Evolutionary conservation across 176 grass and related monocot species (phyloP), one percentile per base, ranked within the genome.

Genomic region (Raddia distichophylla): DNA sequence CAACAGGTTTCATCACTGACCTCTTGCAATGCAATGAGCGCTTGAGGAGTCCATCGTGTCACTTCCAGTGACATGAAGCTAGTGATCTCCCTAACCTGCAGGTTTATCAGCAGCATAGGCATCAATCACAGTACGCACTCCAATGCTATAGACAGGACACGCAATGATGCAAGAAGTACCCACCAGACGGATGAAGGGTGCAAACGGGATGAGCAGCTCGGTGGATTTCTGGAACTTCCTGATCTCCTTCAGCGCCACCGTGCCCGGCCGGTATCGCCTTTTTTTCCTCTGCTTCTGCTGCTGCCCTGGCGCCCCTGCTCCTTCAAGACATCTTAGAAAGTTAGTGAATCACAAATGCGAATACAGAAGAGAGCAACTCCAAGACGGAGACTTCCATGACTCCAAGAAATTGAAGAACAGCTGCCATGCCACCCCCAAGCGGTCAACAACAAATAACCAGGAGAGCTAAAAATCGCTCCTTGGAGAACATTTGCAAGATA

Each of bases 161-260:
- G 42, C 10, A 3, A 75, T 59, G 52, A 52, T 63, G 42, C 10
- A 3, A 75, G 65, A 59, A 52, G 60, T 56, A 75, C 88, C 42
- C 60, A 98, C 95, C 75, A 93, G 59, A 60, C 95, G 89, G 3
- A 59, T 45, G 51, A 98, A 95, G 5, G 92, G 84, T 2, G 79
- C 90, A 32, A 74, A 78, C 1, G 95, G 86, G 80, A 98, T 86
- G 7, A 93, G 77, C 27, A 76, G 73, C 1, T 69, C 53, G 33
- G 75, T 74, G 27, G 86, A 73, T 55, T 80, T 88, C 89, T 95
- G 95, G 32, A 50, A 86, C 52, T 49, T 91, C 37, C 90, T 83
- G 19, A 98, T 91, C 85, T 98, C 92, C 17, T 80, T 81, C 40
- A 98, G 84, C 1, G 96, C 96, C 18, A 90, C 79, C 1, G 85